phyloP scores from a whole-genome alignment of 345 rosid species.

The Heritiera fomes region DNA sequence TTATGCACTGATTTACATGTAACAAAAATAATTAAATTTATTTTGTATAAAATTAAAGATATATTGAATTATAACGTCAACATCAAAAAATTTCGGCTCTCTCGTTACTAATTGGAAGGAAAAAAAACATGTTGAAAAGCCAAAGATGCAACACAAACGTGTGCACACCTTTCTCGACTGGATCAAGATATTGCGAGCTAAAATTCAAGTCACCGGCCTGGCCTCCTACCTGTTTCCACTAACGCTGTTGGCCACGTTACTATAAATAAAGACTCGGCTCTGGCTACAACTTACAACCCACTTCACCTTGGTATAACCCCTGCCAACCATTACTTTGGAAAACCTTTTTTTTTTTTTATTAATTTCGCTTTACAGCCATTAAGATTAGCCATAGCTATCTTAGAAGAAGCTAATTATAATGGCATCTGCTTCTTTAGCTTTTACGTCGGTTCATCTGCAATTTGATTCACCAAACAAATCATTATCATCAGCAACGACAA shows the following conservation, averaged over 20 bases:
- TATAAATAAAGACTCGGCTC: not conserved
- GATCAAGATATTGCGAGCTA: not conserved
- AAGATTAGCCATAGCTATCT: not conserved
- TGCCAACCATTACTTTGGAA: not conserved
- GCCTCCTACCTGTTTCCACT: not conserved
- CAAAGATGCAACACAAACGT: not conserved
- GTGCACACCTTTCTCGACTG: not conserved
- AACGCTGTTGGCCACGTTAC: not conserved
- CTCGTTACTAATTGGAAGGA: too few species aligned
- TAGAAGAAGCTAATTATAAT: not conserved
- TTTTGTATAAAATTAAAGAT: too few species aligned
- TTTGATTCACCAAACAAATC: not conserved
- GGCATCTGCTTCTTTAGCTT: conserved; percentile 18
- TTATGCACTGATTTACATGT: too few species aligned
- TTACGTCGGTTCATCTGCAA: not conserved
- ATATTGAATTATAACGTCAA: too few species aligned
- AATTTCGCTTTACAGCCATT: not conserved
- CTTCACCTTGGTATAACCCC: not conserved
- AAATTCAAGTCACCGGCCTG: not conserved
- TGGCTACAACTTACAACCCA: not conserved
- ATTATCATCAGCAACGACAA: not conserved
- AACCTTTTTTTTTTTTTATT: not conserved
- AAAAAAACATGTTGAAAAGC: too few species aligned
- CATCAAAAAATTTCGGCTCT: too few species aligned
- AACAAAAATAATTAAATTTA: too few species aligned